Base-by-base conservation (phyloP, 108 stramenopile genomes). In the Mayamaea pseudoterrestris region DNA sequence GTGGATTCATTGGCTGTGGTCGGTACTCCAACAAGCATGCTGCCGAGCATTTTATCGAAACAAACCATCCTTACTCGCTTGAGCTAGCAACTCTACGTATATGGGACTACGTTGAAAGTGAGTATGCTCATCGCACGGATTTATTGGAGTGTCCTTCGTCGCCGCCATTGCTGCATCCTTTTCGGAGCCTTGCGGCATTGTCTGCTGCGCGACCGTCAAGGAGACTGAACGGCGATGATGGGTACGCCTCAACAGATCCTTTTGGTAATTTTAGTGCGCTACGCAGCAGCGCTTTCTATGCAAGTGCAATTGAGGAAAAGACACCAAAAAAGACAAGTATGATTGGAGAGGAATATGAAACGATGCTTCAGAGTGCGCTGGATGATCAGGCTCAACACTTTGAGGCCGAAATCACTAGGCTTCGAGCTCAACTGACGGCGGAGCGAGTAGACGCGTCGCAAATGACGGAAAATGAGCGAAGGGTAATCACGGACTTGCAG, bases 1-100 rank as follows among this genome's bases (percentile, higher is more conserved):
- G 97, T 53, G 95, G 94, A 5, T 61, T 70, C 39, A 74, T 95
- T n/a, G 93, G 94, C 5, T 98, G 97, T 57, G 97, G 97, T 27
- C 81, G 96, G 27, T 93, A 95, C 58, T 73, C 90, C 26, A 76
- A 70, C 30, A 69, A 65, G 40, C 97, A 98, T 59, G 79, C 92
- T 13, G 73, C 64, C 25, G 53, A 70, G 18, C 97, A 98, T 68
- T 93, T 80, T 64, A 54, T 52, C 24, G 41, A 68, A 20, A 77
- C 69, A 11, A 58, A 75, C 21, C 97, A 98, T 75, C 86, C 90
- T 5, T 98, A 71, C 57, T 88, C 91, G 31, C 54, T 98, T 34
- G 95, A 98, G 61, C 50, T 94, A 31, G 91, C 85, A 22, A 98
- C 97, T 16, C 65, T 87, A 28, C 58, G 90, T 36, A 93, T 98